phyloP scores from a whole-genome alignment of 331 rosid species.

The Malus hybrid region DNA sequence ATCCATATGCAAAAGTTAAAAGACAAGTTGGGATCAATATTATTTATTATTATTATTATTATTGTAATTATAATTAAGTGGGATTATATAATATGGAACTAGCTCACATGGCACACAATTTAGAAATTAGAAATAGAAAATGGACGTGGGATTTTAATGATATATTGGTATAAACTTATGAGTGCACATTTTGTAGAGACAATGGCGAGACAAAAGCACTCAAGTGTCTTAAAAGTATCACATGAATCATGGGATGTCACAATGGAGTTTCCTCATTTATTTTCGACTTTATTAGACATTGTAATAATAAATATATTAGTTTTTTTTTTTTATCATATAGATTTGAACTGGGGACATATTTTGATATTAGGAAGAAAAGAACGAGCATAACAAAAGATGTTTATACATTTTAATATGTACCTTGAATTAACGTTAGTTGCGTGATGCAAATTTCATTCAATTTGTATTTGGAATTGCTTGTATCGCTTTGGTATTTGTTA shows the following conservation, averaged over 20 bases:
- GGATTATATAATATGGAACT: background rate
- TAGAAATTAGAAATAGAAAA: background rate
- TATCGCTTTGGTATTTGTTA: too few species aligned
- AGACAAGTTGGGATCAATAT: background rate
- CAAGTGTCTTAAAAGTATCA: background rate
- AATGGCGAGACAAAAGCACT: conserved; percentile 6
- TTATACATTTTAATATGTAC: background rate
- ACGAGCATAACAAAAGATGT: background rate
- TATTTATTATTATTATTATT: too few species aligned
- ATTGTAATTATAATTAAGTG: background rate
- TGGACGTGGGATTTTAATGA: background rate
- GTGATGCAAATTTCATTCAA: background rate
- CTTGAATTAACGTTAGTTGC: too few species aligned
- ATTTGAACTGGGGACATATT: background rate
- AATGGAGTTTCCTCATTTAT: background rate
- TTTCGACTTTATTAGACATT: background rate
- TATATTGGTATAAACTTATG: background rate
- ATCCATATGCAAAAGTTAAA: background rate
- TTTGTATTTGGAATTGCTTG: background rate
- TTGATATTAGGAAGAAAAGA: background rate
- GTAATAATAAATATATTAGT: too few species aligned
- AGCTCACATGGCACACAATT: conserved; percentile 2
- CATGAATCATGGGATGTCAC: background rate
- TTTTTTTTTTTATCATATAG: too few species aligned
- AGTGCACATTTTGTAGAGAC: background rate